A percentile compares a stretch with the other conserved stretches of the same genome.
Conservation (phyloP, 176 grass and related monocot genomes). For the Musa itinerans region DNA sequence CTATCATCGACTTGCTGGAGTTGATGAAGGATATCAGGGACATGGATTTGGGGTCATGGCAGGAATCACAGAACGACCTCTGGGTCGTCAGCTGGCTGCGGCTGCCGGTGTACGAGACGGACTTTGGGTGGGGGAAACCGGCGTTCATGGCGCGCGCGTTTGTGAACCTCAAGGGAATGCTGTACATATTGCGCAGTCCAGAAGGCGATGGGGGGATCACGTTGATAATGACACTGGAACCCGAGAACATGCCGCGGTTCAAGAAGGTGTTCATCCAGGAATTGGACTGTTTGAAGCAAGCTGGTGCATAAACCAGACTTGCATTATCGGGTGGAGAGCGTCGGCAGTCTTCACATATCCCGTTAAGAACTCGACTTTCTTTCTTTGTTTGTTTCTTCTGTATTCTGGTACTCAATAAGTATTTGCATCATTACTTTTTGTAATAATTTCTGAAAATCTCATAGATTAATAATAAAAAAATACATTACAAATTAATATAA, state of each 20-base stretch:
- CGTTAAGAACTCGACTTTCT: too few relatives aligned
- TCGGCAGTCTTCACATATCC: too few relatives aligned
- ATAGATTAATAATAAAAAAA: too few relatives aligned
- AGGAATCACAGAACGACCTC: constrained; percentile 22
- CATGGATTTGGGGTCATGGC: constrained; percentile 3
- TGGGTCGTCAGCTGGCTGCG: constrained; percentile 46
- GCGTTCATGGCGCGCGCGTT: constrained; percentile 31
- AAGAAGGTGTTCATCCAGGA: not conserved
- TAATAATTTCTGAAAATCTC: too few relatives aligned
- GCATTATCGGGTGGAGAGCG: too few relatives aligned
- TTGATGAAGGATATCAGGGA: not conserved
- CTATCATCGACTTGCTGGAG: constrained; percentile 40
- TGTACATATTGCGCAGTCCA: constrained; percentile 31
- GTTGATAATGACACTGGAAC: not conserved
- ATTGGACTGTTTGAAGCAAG: not conserved
- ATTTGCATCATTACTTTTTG: too few relatives aligned
- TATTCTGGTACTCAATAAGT: too few relatives aligned
- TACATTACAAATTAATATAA: too few relatives aligned
- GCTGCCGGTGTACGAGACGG: constrained; percentile 43
- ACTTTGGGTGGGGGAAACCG: constrained; percentile 54
- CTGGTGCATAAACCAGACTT: too few relatives aligned
- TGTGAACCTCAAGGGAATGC: constrained; percentile 32
- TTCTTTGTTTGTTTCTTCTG: too few relatives aligned
- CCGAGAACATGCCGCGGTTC: not conserved
- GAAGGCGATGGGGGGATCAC: constrained; percentile 23